phyloP scores from a whole-genome alignment of 1,139 yeast genomes.

The Pichia sp. region DNA sequence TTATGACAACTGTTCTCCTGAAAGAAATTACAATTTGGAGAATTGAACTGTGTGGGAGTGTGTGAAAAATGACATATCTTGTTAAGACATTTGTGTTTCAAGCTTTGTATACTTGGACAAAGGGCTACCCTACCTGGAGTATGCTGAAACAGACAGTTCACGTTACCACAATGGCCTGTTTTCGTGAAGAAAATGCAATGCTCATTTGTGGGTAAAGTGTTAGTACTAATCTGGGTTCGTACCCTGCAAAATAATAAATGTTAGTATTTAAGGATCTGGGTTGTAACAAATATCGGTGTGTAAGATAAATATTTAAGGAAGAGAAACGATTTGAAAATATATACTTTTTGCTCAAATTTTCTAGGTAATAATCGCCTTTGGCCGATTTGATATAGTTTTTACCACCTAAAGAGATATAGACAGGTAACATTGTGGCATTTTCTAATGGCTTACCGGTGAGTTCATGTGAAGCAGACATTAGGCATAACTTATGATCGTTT shows the following conservation, averaged over 20 bases:
- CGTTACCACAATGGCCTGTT: constrained; percentile 35
- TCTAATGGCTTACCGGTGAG: constrained; percentile 15
- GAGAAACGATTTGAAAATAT: constrained; percentile 24
- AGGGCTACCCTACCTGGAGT: constrained; percentile 46
- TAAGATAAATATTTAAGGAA: neutral
- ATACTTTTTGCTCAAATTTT: constrained; percentile 9
- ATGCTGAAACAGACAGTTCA: constrained; percentile 52
- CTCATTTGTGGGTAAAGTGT: neutral
- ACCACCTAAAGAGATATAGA: constrained; percentile 15
- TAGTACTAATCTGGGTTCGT: neutral
- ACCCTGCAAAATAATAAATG: neutral
- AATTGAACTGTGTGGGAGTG: constrained; percentile 52
- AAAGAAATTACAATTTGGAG: constrained; percentile 61
- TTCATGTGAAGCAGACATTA: constrained; percentile 24
- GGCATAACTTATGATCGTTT: constrained; percentile 22
- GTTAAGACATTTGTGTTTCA: constrained; percentile 44
- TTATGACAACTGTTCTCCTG: constrained; percentile 51
- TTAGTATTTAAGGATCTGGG: neutral
- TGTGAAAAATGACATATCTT: constrained; percentile 57
- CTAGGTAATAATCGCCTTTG: constrained; percentile 24
- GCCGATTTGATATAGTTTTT: constrained; percentile 23
- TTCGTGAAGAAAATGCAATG: constrained; percentile 11
- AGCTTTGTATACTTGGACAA: constrained; percentile 47
- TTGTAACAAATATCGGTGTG: neutral
- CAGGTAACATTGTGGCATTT: constrained; percentile 21